A percentile compares a stretch with the other conserved stretches of the same genome.
phyloP scores from a whole-genome alignment of 495 filamentous ascomycete species.

The Bathelium albidoporum region DNA sequence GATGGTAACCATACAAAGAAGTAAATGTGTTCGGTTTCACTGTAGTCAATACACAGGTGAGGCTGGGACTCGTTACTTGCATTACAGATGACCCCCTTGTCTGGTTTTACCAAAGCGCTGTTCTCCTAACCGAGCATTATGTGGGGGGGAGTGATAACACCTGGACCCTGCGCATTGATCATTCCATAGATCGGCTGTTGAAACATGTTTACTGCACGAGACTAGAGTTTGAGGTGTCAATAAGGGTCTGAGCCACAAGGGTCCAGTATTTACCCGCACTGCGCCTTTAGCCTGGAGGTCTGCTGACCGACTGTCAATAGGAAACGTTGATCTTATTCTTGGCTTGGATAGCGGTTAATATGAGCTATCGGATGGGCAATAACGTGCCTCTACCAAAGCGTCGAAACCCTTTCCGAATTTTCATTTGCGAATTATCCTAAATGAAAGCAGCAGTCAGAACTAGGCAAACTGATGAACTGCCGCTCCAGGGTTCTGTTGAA shows the following conservation, averaged over 20 bases:
- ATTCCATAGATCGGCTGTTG: neutral
- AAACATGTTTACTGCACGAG: neutral
- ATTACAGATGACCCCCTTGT: no score
- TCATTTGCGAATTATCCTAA: neutral
- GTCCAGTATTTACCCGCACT: neutral
- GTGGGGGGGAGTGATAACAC: neutral
- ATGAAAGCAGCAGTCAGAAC: neutral
- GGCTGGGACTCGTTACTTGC: no score
- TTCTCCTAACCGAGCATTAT: neutral
- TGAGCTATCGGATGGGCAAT: neutral
- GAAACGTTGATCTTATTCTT: neutral
- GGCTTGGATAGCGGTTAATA: neutral
- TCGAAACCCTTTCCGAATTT: neutral
- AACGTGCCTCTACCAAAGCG: neutral
- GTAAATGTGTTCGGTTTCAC: no score
- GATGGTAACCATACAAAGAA: no score
- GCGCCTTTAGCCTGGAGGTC: constrained; percentile 1
- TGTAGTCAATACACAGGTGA: no score
- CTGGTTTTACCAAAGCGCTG: no score
- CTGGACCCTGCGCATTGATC: neutral
- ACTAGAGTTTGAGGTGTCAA: neutral
- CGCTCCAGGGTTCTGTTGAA: neutral
- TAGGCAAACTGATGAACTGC: neutral
- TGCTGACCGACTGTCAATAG: neutral
- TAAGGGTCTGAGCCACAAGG: neutral